Evolutionary conservation across 2,329 filamentous ascomycete species (phyloP), one percentile per base, ranked within the genome.

Genomic region (Coniochaeta sp.): DNA sequence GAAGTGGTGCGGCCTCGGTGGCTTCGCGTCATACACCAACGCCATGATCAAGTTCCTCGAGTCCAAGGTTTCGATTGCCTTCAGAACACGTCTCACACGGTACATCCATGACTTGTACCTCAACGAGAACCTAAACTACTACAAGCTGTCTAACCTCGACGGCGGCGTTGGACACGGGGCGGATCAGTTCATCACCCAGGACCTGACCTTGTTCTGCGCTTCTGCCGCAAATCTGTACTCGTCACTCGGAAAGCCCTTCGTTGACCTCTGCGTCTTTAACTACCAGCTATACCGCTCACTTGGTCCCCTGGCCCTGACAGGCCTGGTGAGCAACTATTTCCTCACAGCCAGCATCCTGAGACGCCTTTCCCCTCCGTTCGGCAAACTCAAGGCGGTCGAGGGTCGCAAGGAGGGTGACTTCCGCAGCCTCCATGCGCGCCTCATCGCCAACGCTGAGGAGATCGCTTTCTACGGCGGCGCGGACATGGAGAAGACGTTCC

Each of bases 1-100:
- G 48, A 96, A 97, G 76, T 99, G 94, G 94, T 91, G 91, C 58
- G 91, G 92, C 3, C 85, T 99, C 31, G 94, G 94, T 38, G 89
- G 88, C 2, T 85, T 97, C 57, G 92, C 91, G 8, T 95, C 92
- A 0, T 99, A 99, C 65, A 96, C 92, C 49, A 99, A 99, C 68
- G 91, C 92, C 51, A 96, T 95, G 87, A 99, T 99, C 76, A 97
- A 97, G 69, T 99, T 89, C 71, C 79, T 99, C 56, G 92, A 99
- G 70, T 92, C 89, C 49, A 99, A 99, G 73, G 91, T 99, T 51
- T 96, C 92, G 6, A 99, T 99, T 58, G 92, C 95, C 30, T 99
- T 99, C 78, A 85, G 94, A 38, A 99, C 94, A 4, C 83, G 94
- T 10, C 77, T 99, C 13, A 99, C 94, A 2, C 79, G 94, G 60